These are phyloP conservation scores for Magnaporthales sp. DNA, from an alignment of 2,329 filamentous ascomycete species.

Conservation along the genomic window DNA sequence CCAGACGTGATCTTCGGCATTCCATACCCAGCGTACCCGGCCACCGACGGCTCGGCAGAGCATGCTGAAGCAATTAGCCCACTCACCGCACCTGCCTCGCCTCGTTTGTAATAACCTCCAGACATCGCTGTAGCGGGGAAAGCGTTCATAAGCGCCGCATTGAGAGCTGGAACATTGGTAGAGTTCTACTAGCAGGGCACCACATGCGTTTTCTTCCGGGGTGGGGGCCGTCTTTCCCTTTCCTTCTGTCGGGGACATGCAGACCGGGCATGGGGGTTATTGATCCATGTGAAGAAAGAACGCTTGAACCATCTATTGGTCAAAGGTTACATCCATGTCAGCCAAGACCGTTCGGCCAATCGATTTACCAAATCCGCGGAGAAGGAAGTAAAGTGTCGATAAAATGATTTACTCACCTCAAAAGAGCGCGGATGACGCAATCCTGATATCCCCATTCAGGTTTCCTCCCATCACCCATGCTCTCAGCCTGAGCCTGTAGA, in stretches of 20 bases:
- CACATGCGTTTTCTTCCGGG: slow-evolving; percentile 81
- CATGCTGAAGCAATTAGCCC: slow-evolving; percentile 99
- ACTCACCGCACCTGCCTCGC: slow-evolving; percentile 83
- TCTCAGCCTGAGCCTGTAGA: slow-evolving; percentile 77
- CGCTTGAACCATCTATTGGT: slow-evolving; percentile 79
- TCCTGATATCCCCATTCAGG: slow-evolving; percentile 97
- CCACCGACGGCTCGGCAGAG: slow-evolving; percentile 87
- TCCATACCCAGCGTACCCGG: slow-evolving; percentile 96
- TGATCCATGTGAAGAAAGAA: slow-evolving; percentile 93
- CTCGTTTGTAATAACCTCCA: slow-evolving; percentile 85
- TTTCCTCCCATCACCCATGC: slow-evolving; percentile 69
- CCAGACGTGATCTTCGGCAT: slow-evolving; percentile 95
- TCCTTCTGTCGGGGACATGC: slow-evolving; percentile 72
- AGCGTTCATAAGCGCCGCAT: slow-evolving; percentile 77
- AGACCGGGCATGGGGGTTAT: slow-evolving; percentile 85
- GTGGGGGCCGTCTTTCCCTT: slow-evolving; percentile 78
- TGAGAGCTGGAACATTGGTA: slow-evolving; percentile 74
- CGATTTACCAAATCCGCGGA: slow-evolving; percentile 9
- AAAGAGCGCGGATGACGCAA: slow-evolving; percentile 80
- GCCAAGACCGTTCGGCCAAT: background rate
- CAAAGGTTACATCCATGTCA: slow-evolving; percentile 6
- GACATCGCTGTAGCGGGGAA: slow-evolving; percentile 90
- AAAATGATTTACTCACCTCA: slow-evolving; percentile 52
- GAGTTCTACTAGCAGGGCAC: slow-evolving; percentile 79
- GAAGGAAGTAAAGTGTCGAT: background rate